Evolutionary conservation across 441 rosid genomes (phyloP).

Genomic region (Kokia cookei): DNA sequence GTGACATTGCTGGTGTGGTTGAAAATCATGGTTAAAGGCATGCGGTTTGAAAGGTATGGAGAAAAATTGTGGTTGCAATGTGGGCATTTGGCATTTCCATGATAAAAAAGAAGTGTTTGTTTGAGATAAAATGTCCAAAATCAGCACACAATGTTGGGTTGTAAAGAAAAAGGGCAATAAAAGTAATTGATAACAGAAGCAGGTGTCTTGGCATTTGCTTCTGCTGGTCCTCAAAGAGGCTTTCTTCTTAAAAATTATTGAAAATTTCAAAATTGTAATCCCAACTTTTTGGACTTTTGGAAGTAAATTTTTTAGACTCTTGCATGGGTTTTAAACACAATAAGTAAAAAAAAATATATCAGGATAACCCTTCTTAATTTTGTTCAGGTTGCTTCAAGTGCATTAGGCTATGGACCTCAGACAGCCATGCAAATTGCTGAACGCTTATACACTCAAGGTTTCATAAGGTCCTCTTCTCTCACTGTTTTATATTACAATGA

Average conservation of each 20-base stretch:
- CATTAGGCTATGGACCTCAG: slow-evolving; percentile 93
- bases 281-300: not conserved
- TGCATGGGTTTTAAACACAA: not conserved
- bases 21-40: not conserved
- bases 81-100: not conserved
- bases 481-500: slow-evolving; percentile 10
- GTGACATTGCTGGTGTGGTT: not conserved
- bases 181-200: not conserved
- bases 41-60: not conserved
- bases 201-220: not conserved
- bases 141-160: not conserved
- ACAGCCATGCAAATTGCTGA: slow-evolving; percentile 89
- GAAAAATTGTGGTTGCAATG: not conserved
- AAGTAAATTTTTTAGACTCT: not conserved
- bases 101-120: not conserved
- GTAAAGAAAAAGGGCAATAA: not conserved
- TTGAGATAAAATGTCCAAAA: not conserved
- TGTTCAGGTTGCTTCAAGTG: slow-evolving; percentile 88
- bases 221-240: not conserved
- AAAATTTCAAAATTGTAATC: not conserved
- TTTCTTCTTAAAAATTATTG: not conserved
- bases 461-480: slow-evolving; percentile 58
- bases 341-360: not conserved
- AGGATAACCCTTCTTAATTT: not conserved
- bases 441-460: slow-evolving; percentile 85